Conservation (phyloP, 805 yeast genomes). For the Metschnikowia colocasiae region DNA sequence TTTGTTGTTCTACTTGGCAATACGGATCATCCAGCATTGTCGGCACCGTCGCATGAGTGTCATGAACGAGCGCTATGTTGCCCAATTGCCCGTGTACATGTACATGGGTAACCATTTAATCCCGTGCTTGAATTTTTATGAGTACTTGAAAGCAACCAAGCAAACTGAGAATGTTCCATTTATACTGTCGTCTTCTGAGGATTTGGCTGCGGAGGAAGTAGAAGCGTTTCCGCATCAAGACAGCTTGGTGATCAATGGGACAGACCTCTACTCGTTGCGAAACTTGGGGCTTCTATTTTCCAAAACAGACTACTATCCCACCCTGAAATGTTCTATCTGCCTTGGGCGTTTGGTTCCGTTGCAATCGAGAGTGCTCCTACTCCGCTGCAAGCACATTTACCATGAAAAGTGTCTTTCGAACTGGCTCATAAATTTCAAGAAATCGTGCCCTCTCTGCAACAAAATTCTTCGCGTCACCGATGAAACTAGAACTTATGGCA, state of each 20-base stretch:
- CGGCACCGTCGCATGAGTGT: conserved; percentile 25
- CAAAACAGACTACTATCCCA: conserved; percentile 14
- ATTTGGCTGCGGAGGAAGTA: conserved; percentile 6
- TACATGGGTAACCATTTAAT: conserved; percentile 36
- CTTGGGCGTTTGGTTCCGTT: conserved; percentile 50
- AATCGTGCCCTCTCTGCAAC: conserved; percentile 60
- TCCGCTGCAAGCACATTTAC: conserved; percentile 60
- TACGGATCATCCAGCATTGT: conserved; percentile 28
- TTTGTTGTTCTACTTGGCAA: conserved; percentile 29
- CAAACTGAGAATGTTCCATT: conserved; percentile 22
- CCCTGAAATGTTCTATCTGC: conserved; percentile 59
- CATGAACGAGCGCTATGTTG: conserved; percentile 29
- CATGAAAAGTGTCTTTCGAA: conserved; percentile 56
- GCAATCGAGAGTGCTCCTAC: conserved; percentile 44
- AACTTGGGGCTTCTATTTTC: conserved; percentile 10
- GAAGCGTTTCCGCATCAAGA: not conserved
- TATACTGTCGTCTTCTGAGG: conserved; percentile 15
- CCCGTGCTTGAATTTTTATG: conserved; percentile 21
- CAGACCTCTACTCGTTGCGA: conserved; percentile 7
- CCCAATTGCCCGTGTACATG: conserved; percentile 36
- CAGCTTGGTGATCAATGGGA: conserved; percentile 8
- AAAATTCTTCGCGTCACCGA: conserved; percentile 4
- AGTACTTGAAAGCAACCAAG: conserved; percentile 31
- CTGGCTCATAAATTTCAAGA: conserved; percentile 54
- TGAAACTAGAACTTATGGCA: conserved; percentile 4